Evolutionary conservation across 2,329 filamentous ascomycete genomes (phyloP).

Genomic region (Colletotrichum navitas): DNA sequence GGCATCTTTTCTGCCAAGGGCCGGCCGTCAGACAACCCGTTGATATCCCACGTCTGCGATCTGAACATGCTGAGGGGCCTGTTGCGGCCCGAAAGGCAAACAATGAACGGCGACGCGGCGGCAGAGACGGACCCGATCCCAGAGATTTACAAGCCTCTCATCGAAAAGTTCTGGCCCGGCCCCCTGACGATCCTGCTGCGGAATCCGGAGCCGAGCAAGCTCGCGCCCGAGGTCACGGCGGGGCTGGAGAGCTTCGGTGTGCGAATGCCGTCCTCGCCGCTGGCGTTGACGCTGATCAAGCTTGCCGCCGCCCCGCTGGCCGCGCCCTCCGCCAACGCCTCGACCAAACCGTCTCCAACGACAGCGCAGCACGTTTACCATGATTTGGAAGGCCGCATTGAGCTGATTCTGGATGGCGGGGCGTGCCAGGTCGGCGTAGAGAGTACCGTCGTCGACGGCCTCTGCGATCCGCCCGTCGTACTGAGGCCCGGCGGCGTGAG

Average conservation of each 20-base stretch:
- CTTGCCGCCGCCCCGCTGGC: constrained; percentile 84
- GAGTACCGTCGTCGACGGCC: constrained; percentile 94
- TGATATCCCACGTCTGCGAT: constrained; percentile 93
- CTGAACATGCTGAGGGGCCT: constrained; percentile 79
- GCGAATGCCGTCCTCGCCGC: constrained; percentile 85
- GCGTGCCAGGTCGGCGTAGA: constrained; percentile 91
- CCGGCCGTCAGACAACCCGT: constrained; percentile 90
- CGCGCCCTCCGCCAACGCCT: constrained; percentile 94
- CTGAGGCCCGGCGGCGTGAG: constrained; percentile 89
- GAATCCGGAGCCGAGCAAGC: constrained; percentile 74
- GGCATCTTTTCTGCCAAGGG: constrained; percentile 96
- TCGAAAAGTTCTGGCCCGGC: constrained; percentile 91
- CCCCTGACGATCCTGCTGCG: constrained; percentile 92
- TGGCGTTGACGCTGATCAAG: constrained; percentile 90
- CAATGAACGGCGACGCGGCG: constrained; percentile 30
- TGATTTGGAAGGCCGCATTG: constrained; percentile 85
- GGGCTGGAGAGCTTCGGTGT: constrained; percentile 87
- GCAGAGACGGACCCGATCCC: constrained; percentile 67
- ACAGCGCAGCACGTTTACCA: constrained; percentile 89
- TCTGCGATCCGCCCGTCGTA: constrained; percentile 84
- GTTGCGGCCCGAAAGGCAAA: constrained; percentile 54
- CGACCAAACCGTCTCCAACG: constrained; percentile 92
- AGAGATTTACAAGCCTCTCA: constrained; percentile 80
- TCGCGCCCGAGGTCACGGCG: constrained; percentile 94
- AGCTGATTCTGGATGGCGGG: constrained; percentile 90